phyloP scores from a whole-genome alignment of 495 filamentous ascomycete genomes.

The Chaetomium tenue region DNA sequence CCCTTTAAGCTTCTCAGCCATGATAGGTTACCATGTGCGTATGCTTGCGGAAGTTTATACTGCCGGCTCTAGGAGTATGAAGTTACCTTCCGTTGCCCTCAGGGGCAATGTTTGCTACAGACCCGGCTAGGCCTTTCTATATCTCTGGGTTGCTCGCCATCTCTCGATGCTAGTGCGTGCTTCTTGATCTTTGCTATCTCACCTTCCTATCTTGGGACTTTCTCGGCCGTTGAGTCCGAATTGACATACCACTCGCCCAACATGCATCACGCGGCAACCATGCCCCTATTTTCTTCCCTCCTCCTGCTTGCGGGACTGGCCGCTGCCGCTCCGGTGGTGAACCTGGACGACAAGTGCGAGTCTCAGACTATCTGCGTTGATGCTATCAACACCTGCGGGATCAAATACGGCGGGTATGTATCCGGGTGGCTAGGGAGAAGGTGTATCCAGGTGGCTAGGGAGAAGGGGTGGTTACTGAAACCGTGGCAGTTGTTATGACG shows the following conservation, averaged over 20 bases:
- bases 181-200: constrained; percentile 10
- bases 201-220: constrained; percentile 22
- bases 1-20: background rate
- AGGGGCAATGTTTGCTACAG: background rate
- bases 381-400: constrained; percentile 27
- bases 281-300: constrained; percentile 19
- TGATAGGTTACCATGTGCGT: background rate
- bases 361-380: constrained; percentile 29
- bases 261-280: constrained; percentile 13
- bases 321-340: constrained; percentile 18
- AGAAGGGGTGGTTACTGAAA: constrained; percentile 1
- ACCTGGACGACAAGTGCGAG: constrained; percentile 10
- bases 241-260: constrained; percentile 1
- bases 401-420: constrained; percentile 28
- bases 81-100: background rate
- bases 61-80: background rate
- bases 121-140: constrained; percentile 11
- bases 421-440: background rate
- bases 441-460: too few species aligned
- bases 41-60: too few species aligned
- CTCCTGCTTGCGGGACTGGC: constrained; percentile 19
- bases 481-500: constrained; percentile 27
- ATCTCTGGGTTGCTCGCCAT: constrained; percentile 17
- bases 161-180: background rate
- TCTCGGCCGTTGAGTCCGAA: background rate